These are phyloP conservation scores for Vitis riparia DNA, from an alignment of 164 flowering plant species.

Conservation along the genomic window DNA sequence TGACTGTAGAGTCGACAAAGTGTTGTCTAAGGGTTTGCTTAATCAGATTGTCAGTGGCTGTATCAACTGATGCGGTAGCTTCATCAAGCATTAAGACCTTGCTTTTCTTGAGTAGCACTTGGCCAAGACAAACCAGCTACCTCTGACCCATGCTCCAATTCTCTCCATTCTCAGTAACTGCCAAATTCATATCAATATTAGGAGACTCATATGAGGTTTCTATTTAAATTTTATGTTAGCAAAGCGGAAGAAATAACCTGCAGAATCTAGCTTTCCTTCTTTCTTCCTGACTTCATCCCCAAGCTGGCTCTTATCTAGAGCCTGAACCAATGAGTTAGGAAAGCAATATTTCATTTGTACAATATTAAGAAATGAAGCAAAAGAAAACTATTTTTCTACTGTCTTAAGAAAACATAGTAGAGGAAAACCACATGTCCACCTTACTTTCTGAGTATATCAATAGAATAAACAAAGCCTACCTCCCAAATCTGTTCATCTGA, in stretches of 20 bases:
- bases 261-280: conserved; percentile 61
- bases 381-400: no score
- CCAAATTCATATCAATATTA: neutral
- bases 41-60: conserved; percentile 76
- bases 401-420: no score
- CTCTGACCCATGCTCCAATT: conserved; percentile 95
- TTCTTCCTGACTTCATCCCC: conserved; percentile 76
- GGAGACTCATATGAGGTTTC: no score
- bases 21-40: conserved; percentile 68
- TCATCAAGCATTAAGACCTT: conserved; percentile 83
- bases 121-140: conserved; percentile 80
- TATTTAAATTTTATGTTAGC: no score
- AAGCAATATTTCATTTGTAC: no score
- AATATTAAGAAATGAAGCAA: no score
- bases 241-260: conserved; percentile 26
- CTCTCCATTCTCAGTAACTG: conserved; percentile 86
- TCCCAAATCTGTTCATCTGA: conserved; percentile 80
- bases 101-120: conserved; percentile 77
- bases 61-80: conserved; percentile 90
- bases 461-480: conserved; percentile 32
- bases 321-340: conserved; percentile 35
- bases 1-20: conserved; percentile 56
- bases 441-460: neutral
- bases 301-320: conserved; percentile 77
- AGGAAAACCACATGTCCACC: no score